Base-by-base conservation (phyloP, 768 basidiomycete species). In the Tulasnella sp. region DNA sequence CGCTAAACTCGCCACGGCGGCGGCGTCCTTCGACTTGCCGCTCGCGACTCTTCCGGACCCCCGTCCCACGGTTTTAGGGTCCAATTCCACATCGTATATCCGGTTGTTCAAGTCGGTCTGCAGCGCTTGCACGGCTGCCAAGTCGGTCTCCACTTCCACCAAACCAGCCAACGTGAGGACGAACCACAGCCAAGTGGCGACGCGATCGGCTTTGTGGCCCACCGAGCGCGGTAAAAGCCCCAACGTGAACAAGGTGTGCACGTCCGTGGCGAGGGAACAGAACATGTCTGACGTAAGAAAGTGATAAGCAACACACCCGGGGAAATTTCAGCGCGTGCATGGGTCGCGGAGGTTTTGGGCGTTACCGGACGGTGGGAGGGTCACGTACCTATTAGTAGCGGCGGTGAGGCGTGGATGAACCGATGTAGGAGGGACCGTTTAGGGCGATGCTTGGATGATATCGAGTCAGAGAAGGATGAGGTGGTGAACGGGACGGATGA, bases 101-200 rank as follows among this genome's bases (percentile, higher is more conserved):
- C 79, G 79, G 37, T 70, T 46, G 35, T 80, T 70, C 32, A 80
- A 89, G 86, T 92, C 86, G 61, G 88, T 87, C 82, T 90, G 89
- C 55, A 90, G 86, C 75, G 86, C 78, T 57, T 80, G 87, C 40
- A 93, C 91, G 80, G 95, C 88, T 80, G 89, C 87, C 81, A 91
- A 87, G 83, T 95, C 93, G 3, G 95, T 90, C 9, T 90, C 89
- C 83, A 95, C 93, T 85, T 95, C 93, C 9, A 95, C 93, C 6
- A 95, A 86, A 71, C 90, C 91, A 16, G 93, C 93, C 40, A 95
- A 85, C 0, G 93, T 95, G 20, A 91, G 86, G 39, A 92, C 85
- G 80, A 95, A 87, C 94, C 93, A 95, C 82, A 93, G 94, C 92
- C 92, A 94, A 83, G 95, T 90, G 1, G 93, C 90, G 82, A 94